A percentile compares a stretch with the other conserved stretches of the same genome.
Conservation (phyloP, 306 rosid genomes). For the Prunus dulcis region DNA sequence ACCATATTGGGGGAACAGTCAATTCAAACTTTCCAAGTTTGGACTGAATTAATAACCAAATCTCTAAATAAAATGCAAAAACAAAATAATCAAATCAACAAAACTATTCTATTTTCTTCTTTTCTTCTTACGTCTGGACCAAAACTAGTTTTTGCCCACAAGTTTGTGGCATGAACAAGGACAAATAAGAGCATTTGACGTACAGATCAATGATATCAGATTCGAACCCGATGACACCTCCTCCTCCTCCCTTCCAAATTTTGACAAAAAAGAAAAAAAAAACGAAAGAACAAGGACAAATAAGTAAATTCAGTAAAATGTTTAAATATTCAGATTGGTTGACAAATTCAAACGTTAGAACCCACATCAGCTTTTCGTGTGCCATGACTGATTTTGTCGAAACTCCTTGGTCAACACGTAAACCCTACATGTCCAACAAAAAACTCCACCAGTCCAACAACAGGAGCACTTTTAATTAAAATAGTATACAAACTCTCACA, state of each 20-base stretch:
- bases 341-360: not conserved
- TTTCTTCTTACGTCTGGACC: not conserved
- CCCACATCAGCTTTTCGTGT: not conserved
- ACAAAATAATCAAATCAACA: not conserved
- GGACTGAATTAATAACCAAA: not conserved
- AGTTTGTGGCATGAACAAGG: too few relatives aligned
- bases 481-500: not conserved
- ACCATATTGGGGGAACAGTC: not conserved
- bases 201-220: rapidly evolving
- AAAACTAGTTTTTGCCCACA: too few relatives aligned
- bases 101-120: not conserved
- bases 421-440: conserved; percentile 1
- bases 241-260: too few relatives aligned
- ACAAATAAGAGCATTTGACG: too few relatives aligned
- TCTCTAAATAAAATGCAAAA: not conserved
- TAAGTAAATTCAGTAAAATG: not conserved
- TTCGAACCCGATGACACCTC: too few relatives aligned
- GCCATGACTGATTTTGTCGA: not conserved
- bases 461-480: not conserved
- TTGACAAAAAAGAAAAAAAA: too few relatives aligned
- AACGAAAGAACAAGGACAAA: too few relatives aligned
- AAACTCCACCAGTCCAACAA: not conserved
- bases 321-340: not conserved
- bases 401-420: conserved; percentile 30
- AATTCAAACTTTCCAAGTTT: conserved; percentile 12